phyloP scores from a whole-genome alignment of 805 yeast species.

The Komagataella pseudopastoris region DNA sequence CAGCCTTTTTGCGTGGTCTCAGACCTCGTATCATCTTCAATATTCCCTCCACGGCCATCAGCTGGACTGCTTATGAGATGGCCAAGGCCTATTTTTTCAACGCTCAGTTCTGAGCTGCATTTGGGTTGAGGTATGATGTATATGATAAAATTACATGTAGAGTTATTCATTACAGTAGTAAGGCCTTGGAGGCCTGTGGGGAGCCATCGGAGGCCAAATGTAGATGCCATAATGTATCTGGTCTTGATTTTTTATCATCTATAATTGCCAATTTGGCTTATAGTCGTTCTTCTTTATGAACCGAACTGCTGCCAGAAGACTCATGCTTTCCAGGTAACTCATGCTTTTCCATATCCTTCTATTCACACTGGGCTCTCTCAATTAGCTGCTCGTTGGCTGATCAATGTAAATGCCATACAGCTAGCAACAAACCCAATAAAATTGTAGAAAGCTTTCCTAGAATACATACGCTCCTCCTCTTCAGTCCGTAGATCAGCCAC shows the following conservation, averaged over 20 bases:
- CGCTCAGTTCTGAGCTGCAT: background rate
- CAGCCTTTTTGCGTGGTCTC: constrained; percentile 73
- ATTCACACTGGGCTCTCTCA: background rate
- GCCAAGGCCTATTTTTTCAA: constrained; percentile 59
- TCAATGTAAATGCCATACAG: constrained; percentile 68
- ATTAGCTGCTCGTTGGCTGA: constrained; percentile 36
- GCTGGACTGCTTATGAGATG: constrained; percentile 98
- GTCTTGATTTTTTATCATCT: too few species aligned
- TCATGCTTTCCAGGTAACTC: too few species aligned
- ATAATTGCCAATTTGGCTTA: too few species aligned
- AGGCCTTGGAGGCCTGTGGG: background rate
- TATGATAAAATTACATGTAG: background rate
- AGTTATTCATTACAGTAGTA: background rate
- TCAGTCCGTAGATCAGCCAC: constrained; percentile 77
- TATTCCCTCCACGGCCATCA: constrained; percentile 91
- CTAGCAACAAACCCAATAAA: constrained; percentile 71
- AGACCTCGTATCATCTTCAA: constrained; percentile 85
- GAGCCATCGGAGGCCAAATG: background rate
- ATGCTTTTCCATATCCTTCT: too few species aligned
- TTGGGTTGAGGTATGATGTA: background rate
- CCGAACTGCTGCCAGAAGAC: too few species aligned
- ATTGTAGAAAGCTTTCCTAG: constrained; percentile 70
- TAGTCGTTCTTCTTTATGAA: too few species aligned
- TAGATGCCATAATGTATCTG: too few species aligned
- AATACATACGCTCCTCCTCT: constrained; percentile 68